Evolutionary conservation across 176 grass and related monocot genomes (phyloP), one percentile per base, ranked within the genome.

Genomic region (Microstegium vimineum): DNA sequence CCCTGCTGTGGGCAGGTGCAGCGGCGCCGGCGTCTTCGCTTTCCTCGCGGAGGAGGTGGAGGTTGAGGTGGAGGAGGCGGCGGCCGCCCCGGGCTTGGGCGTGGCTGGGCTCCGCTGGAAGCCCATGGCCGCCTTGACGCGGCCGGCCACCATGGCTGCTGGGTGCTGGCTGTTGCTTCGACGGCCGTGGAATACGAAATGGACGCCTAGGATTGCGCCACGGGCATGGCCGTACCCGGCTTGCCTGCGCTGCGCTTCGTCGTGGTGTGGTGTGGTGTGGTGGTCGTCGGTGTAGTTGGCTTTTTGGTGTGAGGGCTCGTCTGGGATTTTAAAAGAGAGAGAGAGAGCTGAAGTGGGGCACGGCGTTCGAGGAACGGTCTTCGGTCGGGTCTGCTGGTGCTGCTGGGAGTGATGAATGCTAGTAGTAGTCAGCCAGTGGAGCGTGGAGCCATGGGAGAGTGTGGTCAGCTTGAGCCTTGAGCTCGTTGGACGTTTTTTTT

Each of bases 111-210:
- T 99, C 57, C 87, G 79, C 80, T 96, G 93, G 89, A 99, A 94
- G 62, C 97, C 93, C 91, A 99, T 99, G 64, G 43, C 93, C 13
- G 91, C 91, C 87, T 96, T 99, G 20, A 99, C 97, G 70, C 90
- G 88, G 9, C 97, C 93, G 31, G 93, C 74, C 80, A 99, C 97
- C 97, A 99, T 94, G 74, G 26, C 25, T 78, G 67, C n/a, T n/a
- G n/a, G n/a, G n/a, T n/a, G n/a, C 16, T 46, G 47, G 49, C 22
- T 12, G 62, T 0, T 43, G 59, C 26, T 3, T 15, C 54, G 54
- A 1, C n/a, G n/a, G 66, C 46, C 83, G 68, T 90, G 17, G 68
- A 86, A 74, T 71, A 77, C 87, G 77, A 82, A 85, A 82, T 37
- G 52, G 52, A 68, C 66, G 33, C 32, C 67, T 83, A 90, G 23